A percentile compares a stretch with the other conserved stretches of the same genome.
Evolutionary conservation across 2,329 filamentous ascomycete genomes (phyloP).

Genomic region (Clathrospora elynae): DNA sequence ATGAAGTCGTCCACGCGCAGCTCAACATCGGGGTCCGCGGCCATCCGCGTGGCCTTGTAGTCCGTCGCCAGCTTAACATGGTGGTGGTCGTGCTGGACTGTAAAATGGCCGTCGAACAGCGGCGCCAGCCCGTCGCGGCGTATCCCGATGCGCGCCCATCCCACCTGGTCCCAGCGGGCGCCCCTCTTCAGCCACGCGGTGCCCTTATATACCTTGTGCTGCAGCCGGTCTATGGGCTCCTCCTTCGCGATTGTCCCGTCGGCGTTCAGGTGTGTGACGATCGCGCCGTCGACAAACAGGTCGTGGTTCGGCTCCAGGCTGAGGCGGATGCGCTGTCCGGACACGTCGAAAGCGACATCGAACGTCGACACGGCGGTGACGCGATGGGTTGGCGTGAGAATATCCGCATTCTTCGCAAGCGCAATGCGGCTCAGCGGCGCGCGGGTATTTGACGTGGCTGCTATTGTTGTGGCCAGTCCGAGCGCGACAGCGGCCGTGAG

Average conservation of each 20-base stretch:
- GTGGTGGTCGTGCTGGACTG: slow-evolving; percentile 79
- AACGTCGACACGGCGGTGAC: slow-evolving; percentile 83
- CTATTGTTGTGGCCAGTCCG: slow-evolving; percentile 32
- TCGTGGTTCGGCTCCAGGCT: slow-evolving; percentile 89
- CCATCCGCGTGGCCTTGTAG: slow-evolving; percentile 71
- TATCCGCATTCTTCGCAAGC: slow-evolving; percentile 72
- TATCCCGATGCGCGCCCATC: slow-evolving; percentile 84
- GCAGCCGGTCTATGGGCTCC: slow-evolving; percentile 72
- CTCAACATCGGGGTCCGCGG: slow-evolving; percentile 71
- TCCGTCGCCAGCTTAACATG: slow-evolving; percentile 78
- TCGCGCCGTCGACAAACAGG: slow-evolving; percentile 76
- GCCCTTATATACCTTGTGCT: slow-evolving; percentile 85
- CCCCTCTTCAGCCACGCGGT: slow-evolving; percentile 75
- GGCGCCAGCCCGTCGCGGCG: slow-evolving; percentile 76
- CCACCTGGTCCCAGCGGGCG: slow-evolving; percentile 79
- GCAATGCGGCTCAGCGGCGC: slow-evolving; percentile 78
- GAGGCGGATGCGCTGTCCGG: slow-evolving; percentile 72
- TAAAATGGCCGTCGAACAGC: slow-evolving; percentile 89
- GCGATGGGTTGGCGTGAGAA: slow-evolving; percentile 78
- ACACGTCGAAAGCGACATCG: slow-evolving; percentile 78
- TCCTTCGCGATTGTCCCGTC: slow-evolving; percentile 70
- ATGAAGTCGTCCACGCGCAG: slow-evolving; percentile 71
- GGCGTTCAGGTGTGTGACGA: slow-evolving; percentile 70
- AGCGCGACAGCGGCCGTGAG: slow-evolving; percentile 24
- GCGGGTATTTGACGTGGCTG: slow-evolving; percentile 53